Base-by-base conservation (phyloP, 2,329 filamentous ascomycete genomes). In the Fusarium palustre region DNA sequence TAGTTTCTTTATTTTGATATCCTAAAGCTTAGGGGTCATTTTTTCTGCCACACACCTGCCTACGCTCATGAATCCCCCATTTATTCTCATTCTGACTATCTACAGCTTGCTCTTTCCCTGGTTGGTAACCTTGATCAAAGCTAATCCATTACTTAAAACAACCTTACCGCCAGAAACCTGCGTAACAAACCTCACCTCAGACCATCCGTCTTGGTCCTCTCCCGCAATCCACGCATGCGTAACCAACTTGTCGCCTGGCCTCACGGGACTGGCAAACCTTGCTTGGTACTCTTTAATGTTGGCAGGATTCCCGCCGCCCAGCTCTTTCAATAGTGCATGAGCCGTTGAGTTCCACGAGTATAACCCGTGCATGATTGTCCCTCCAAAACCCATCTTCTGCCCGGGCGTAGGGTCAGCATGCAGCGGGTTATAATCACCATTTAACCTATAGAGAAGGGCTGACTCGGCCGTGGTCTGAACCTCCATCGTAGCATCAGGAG, bases 361-460 rank as follows among this genome's bases (percentile, higher is more conserved):
- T 31, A 85, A 72, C 1, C 83, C 82, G 55, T 85, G 83, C 48
- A 84, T 71, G 55, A 85, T 84, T 6, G 78, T 76, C 2, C 81
- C 81, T 38, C 80, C 80, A 68, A 84, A 84, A 16, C 83, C 83
- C 11, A 81, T 80, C 8, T 76, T 75, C 64, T 73, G 72, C 2
- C 81, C 81, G 42, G 81, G 81, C 18, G 74, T 77, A n/a, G 81
- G 80, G 52, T 81, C 80, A 2, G 78, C 82, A 67, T 84, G 82
- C 46, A 84, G 75, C 9, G 83, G 83, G 63, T 85, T 85, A 70
- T 84, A 85, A 61, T 85, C 83, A 1, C 83, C 83, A 64, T 81
- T 83, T 12, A 85, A 72, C 3, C 82, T 74, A 54, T 84, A 84
- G 1, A 84, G 73, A 3, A 83, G 71, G 1, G 80, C 79, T 7